Evolutionary conservation across 495 filamentous ascomycete species (phyloP).

Genomic region (Penicillium mononematosum): DNA sequence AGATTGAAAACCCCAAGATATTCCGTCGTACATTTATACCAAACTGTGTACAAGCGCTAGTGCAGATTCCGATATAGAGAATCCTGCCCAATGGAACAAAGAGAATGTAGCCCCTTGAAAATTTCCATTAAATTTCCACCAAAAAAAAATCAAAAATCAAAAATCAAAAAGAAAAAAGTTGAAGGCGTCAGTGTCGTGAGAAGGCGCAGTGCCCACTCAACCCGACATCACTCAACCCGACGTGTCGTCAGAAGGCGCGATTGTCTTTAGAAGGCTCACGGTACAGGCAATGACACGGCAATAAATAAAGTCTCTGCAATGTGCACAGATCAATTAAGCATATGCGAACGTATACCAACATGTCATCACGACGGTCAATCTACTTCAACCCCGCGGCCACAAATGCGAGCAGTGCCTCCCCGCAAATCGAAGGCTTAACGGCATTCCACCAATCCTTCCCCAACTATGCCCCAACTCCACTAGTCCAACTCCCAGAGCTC

Average conservation of each 20-base stretch:
- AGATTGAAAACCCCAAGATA: no score
- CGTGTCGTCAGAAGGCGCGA: slow-evolving; percentile 23
- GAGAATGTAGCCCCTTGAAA: not conserved
- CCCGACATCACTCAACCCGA: slow-evolving; percentile 1
- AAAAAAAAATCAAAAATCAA: not conserved
- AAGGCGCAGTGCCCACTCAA: slow-evolving; percentile 14
- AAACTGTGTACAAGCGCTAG: not conserved
- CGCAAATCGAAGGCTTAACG: slow-evolving; percentile 18
- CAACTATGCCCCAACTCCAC: slow-evolving; percentile 46
- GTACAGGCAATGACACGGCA: not conserved
- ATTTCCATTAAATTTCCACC: not conserved
- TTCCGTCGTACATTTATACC: not conserved
- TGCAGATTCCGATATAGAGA: not conserved
- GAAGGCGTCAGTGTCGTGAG: not conserved
- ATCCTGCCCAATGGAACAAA: not conserved
- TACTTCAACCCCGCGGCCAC: slow-evolving; percentile 33
- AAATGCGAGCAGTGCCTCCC: slow-evolving; percentile 17
- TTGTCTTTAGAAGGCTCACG: slow-evolving; percentile 14
- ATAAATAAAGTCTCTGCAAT: not conserved
- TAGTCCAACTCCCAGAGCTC: slow-evolving; percentile 51
- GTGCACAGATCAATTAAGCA: not conserved
- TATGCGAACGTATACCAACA: not conserved
- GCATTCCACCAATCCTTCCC: slow-evolving; percentile 55
- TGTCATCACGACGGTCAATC: slow-evolving; percentile 28
- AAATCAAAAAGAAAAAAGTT: no score